Evolutionary conservation across 305 asterid genomes (phyloP).

Genomic region (Nicotiana rustica): DNA sequence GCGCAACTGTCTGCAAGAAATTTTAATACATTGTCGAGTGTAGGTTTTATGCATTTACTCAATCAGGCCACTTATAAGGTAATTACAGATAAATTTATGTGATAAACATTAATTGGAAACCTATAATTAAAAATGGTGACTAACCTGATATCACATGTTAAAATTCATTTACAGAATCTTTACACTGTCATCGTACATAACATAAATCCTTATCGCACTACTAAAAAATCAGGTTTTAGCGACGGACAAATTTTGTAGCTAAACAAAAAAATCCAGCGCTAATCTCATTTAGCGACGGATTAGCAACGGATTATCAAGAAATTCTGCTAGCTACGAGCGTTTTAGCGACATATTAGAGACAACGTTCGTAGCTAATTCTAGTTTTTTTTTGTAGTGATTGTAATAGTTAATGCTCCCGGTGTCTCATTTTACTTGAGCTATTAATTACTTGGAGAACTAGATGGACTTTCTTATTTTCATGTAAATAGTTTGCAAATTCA

Average conservation of each 20-base stretch:
- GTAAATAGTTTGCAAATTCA: neutral
- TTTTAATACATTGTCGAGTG: neutral
- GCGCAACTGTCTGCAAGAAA: conserved; percentile 61
- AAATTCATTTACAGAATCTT: no score
- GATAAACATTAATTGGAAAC: neutral
- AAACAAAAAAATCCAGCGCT: no score
- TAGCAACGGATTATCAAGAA: no score
- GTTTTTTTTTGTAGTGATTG: neutral
- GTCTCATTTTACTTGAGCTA: neutral
- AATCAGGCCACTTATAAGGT: neutral
- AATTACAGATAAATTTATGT: neutral
- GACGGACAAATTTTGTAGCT: no score
- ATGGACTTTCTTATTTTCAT: neutral
- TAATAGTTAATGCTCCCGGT: neutral
- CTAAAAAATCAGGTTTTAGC: no score
- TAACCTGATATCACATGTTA: neutral
- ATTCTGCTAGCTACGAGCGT: no score
- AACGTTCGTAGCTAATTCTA: no score
- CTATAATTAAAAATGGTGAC: neutral
- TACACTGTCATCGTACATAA: neutral
- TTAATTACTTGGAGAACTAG: neutral
- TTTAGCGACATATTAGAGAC: no score
- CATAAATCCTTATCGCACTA: neutral
- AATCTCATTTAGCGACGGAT: no score
- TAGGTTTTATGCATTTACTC: neutral